Evolutionary conservation across 2,329 filamentous ascomycete species (phyloP), one percentile per base, ranked within the genome.

Genomic region (Sporothrix dimorphospora): DNA sequence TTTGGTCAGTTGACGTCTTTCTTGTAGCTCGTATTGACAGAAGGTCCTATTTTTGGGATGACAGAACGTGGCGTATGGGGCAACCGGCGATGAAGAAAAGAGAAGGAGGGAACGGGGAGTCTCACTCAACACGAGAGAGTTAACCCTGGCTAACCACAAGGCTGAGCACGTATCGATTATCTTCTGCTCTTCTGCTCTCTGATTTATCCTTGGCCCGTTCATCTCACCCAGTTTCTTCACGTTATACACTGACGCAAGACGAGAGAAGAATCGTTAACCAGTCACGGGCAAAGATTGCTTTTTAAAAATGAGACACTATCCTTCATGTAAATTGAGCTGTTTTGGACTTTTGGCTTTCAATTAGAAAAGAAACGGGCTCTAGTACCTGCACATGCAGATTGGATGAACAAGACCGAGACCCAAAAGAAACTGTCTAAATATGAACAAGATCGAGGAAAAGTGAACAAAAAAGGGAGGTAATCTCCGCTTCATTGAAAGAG

Each of bases 61-160:
- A 11, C n/a, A 42, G 1, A 16, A 21, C 34, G 57, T 21, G 57
- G 57, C 30, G 34, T 14, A 63, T 30, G 57, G 57, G 34, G 14
- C 27, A 16, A 57, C n/a, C n/a, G 16, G 27, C 14, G 53, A 57
- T 7, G 19, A 57, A 11, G 30, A 3, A 34, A 57, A 57, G 27
- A 34, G 27, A 19, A 57, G 24, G 12, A 34, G 9, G 45, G 19
- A 34, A 30, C 27, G 27, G 53, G 27, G 14, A 57, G 53, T 57
- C 53, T 38, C 53, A 34, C 53, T 30, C 53, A 34, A 14, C 57
- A 63, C 57, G 57, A 63, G 57, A 42, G 3, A 8, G 27, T 12
- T 19, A 63, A 42, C 34, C 34, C 57, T 14, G 42, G 57, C 34
- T 63, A 63, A 24, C 57, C 19, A 63, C 57, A 63, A 34, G 57